A percentile compares a stretch with the other conserved stretches of the same genome.
Conservation (phyloP, 768 basidiomycete species). For the Boletellus emodensis region DNA sequence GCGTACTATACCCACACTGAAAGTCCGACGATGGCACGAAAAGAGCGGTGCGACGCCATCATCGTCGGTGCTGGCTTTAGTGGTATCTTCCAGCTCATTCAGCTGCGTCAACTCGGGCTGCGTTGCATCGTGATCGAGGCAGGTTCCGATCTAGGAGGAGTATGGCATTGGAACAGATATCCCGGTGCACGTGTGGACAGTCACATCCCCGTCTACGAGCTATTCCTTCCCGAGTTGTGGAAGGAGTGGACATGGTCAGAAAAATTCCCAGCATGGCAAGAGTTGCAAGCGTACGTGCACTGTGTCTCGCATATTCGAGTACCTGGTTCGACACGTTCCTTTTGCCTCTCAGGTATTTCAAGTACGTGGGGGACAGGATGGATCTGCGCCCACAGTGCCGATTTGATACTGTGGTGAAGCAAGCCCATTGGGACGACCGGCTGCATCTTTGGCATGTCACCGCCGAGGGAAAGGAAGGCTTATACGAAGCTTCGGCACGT, state of each 20-base stretch:
- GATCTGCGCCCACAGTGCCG: conserved; percentile 9
- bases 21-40: background rate
- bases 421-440: conserved; percentile 13
- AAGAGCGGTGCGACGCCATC: conserved; percentile 11
- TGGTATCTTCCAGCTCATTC: conserved; percentile 10
- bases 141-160: conserved; percentile 13
- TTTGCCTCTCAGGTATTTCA: conserved; percentile 2
- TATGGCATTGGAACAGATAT: conserved; percentile 16
- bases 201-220: conserved; percentile 7
- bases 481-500: conserved; percentile 1
- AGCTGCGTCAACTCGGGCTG: conserved; percentile 6
- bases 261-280: conserved; percentile 5
- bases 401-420: conserved; percentile 11
- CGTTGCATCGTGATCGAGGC: conserved; percentile 11
- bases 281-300: conserved; percentile 10
- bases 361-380: conserved; percentile 9
- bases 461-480: background rate
- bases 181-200: conserved; percentile 13
- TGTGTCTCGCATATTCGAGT: too few relatives aligned
- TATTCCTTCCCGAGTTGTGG: conserved; percentile 10
- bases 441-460: conserved; percentile 10
- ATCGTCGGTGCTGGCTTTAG: conserved; percentile 17
- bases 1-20: background rate
- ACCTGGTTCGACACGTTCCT: too few relatives aligned
- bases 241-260: conserved; percentile 14